Percentiles rank a stretch among this genome's conserved stretches.
Conservation (phyloP, 2,329 filamentous ascomycete species). For the Fusarium sublunatum region DNA sequence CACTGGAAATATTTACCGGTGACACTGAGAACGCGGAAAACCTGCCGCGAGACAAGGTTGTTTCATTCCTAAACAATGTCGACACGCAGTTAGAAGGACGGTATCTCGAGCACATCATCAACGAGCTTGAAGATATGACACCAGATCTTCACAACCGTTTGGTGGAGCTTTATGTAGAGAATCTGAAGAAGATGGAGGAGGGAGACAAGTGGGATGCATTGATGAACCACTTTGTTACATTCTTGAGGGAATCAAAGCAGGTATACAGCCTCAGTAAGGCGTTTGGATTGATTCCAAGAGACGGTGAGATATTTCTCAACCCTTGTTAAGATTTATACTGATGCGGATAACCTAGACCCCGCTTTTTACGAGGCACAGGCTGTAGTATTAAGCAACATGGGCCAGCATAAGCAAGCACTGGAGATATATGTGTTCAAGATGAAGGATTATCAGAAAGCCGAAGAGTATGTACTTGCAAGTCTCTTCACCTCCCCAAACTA, state of each 20-base stretch:
- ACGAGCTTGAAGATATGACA: conserved; percentile 84
- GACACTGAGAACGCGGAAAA: conserved; percentile 96
- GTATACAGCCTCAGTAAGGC: conserved; percentile 82
- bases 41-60: conserved; percentile 79
- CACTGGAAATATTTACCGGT: conserved; percentile 92
- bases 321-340: conserved; percentile 5
- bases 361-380: conserved; percentile 90
- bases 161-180: conserved; percentile 74
- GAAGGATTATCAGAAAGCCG: conserved; percentile 85
- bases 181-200: conserved; percentile 60
- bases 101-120: conserved; percentile 92
- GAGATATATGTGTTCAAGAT: conserved; percentile 98
- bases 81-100: conserved; percentile 77
- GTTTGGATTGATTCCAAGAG: conserved; percentile 79
- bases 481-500: conserved; percentile 20
- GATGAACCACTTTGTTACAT: conserved; percentile 75
- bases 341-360: conserved; percentile 67
- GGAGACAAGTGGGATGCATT: conserved; percentile 65
- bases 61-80: conserved; percentile 77
- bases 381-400: conserved; percentile 93
- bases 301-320: conserved; percentile 67
- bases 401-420: conserved; percentile 93
- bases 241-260: conserved; percentile 79
- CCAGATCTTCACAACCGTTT: conserved; percentile 89
- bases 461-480: conserved; percentile 73